Percentiles rank a stretch among this genome's conserved stretches.
phyloP scores from a whole-genome alignment of 179 eudicot species.

The Corrigiola litoralis region DNA sequence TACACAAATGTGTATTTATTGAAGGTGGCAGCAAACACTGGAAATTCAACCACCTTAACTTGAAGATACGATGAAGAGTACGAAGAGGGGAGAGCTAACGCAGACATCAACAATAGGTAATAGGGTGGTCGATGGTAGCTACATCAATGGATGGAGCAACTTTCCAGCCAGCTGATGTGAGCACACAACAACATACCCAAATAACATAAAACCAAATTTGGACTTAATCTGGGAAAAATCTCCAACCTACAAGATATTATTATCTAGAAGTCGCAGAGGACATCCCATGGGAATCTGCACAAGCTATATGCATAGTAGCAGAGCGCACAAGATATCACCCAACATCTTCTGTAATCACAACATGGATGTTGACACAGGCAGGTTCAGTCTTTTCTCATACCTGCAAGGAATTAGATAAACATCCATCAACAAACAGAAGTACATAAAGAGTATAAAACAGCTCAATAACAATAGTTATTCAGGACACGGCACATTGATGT shows the following conservation, averaged over 20 bases:
- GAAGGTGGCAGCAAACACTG: too few species aligned
- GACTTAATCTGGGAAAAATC: neutral
- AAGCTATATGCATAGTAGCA: slow-evolving; percentile 1
- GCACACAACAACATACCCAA: neutral
- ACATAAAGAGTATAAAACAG: neutral
- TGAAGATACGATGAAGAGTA: neutral
- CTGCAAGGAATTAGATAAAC: slow-evolving; percentile 1
- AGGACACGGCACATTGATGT: too few species aligned
- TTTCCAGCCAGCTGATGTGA: neutral
- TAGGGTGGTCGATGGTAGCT: neutral
- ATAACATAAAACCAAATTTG: slow-evolving; percentile 1
- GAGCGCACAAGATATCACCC: slow-evolving; percentile 4
- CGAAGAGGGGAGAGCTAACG: neutral
- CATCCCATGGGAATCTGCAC: slow-evolving; percentile 16
- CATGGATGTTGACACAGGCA: slow-evolving; percentile 9
- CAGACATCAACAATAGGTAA: too few species aligned
- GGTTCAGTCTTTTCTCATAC: slow-evolving; percentile 2
- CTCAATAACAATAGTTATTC: too few species aligned
- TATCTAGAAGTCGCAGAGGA: slow-evolving; percentile 2
- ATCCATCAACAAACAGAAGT: slow-evolving; percentile 1
- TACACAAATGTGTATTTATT: too few species aligned
- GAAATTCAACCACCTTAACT: neutral
- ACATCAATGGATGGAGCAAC: neutral
- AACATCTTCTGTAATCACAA: neutral
- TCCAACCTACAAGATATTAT: slow-evolving; percentile 6